These are phyloP conservation scores for Gossypium mustelinum DNA, from an alignment of 345 rosid genomes.

Conservation along the genomic window DNA sequence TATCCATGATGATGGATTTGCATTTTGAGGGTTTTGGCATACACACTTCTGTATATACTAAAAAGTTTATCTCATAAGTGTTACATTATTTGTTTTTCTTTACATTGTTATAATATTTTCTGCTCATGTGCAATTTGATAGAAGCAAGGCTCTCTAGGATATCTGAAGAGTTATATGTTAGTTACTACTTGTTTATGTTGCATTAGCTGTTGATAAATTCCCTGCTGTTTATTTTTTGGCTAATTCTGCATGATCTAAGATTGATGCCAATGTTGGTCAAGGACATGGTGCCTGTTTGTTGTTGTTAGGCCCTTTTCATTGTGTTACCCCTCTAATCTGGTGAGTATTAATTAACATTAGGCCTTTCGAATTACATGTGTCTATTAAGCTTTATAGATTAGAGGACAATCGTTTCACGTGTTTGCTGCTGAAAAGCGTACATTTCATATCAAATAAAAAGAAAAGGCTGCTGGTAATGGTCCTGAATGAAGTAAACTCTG, in stretches of 20 bases:
- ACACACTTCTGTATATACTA: constrained; percentile 33
- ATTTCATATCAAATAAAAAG: too few species aligned
- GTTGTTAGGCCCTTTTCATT: neutral
- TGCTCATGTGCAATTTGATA: neutral
- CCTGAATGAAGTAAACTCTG: too few species aligned
- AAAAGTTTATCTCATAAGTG: constrained; percentile 12
- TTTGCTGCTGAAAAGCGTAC: neutral
- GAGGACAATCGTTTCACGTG: neutral
- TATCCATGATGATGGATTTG: constrained; percentile 10
- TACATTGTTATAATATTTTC: neutral
- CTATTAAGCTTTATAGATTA: neutral
- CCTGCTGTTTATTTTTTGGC: neutral
- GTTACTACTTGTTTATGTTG: neutral
- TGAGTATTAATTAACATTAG: neutral
- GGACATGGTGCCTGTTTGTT: neutral
- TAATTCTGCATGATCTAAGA: neutral
- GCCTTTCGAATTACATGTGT: neutral
- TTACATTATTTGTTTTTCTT: neutral
- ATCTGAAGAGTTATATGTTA: neutral
- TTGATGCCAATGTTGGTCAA: neutral
- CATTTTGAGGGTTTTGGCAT: constrained; percentile 24
- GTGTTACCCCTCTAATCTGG: neutral
- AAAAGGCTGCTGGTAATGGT: too few species aligned
- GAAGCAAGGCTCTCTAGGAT: neutral
- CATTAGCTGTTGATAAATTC: neutral